Evolutionary conservation across 2,329 filamentous ascomycete genomes (phyloP).

Genomic region (Venturia oleaginea): DNA sequence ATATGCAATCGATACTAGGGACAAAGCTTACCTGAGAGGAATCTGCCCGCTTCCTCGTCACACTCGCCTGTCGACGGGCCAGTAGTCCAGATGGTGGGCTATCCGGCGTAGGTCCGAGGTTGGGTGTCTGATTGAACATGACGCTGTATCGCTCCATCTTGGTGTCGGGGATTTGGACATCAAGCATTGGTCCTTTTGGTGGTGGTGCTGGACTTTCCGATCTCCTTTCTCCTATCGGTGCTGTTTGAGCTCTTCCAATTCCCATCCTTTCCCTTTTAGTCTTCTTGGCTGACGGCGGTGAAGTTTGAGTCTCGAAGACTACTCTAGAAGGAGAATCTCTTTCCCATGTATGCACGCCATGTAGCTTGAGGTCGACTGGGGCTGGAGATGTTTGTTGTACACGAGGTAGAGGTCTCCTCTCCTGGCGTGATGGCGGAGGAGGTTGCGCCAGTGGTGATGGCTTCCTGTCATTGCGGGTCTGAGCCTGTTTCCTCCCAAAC

Average conservation of each 20-base stretch:
- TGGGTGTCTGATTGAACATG: conserved; percentile 59
- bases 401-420: neutral
- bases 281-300: neutral
- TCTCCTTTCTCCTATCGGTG: neutral
- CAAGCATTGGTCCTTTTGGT: conserved; percentile 37
- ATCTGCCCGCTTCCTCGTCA: conserved; percentile 25
- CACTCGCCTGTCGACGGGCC: conserved; percentile 26
- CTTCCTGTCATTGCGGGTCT: neutral
- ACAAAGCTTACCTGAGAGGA: conserved; percentile 23
- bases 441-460: neutral
- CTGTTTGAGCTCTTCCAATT: conserved; percentile 8
- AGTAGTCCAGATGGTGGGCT: conserved; percentile 30
- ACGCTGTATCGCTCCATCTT: conserved; percentile 85
- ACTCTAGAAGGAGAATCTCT: neutral
- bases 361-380: conserved; percentile 7
- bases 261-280: neutral
- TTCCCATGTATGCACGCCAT: neutral
- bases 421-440: neutral
- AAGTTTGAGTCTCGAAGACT: neutral
- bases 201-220: neutral
- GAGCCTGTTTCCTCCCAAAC: conserved; percentile 5
- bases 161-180: conserved; percentile 71
- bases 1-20: neutral
- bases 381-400: neutral
- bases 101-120: conserved; percentile 38